A percentile compares a stretch with the other conserved stretches of the same genome.
Evolutionary conservation across 2,329 filamentous ascomycete species (phyloP).

Genomic region (Apiospora sp.): DNA sequence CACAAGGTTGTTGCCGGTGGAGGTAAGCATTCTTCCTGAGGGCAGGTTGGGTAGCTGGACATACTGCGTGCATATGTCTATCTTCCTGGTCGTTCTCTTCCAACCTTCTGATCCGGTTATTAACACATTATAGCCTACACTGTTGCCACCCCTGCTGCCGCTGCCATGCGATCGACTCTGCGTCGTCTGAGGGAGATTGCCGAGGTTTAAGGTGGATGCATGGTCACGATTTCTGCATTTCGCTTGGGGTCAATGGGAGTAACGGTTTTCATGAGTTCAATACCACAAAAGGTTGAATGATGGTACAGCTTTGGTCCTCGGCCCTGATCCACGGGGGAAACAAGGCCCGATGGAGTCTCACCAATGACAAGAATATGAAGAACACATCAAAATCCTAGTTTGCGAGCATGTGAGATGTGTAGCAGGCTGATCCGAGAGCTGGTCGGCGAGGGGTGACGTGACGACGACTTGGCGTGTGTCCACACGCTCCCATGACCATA

Average conservation of each 20-base stretch:
- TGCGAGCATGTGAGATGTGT: slow-evolving; percentile 6
- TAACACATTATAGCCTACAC: slow-evolving; percentile 27
- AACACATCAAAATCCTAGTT: slow-evolving; percentile 12
- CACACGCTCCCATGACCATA: background rate
- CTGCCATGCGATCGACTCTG: slow-evolving; percentile 94
- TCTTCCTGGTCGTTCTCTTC: background rate
- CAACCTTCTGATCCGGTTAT: background rate
- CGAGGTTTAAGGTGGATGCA: slow-evolving; percentile 75
- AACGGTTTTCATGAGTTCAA: slow-evolving; percentile 39
- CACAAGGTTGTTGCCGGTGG: slow-evolving; percentile 93
- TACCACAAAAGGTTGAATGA: slow-evolving; percentile 37
- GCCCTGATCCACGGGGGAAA: slow-evolving; percentile 32
- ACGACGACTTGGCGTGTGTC: background rate
- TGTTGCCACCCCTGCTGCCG: slow-evolving; percentile 85
- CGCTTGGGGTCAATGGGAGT: slow-evolving; percentile 41
- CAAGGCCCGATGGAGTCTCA: slow-evolving; percentile 35
- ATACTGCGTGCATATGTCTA: background rate
- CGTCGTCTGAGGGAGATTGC: slow-evolving; percentile 97
- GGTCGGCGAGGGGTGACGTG: background rate
- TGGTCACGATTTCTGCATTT: slow-evolving; percentile 39
- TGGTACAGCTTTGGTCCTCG: slow-evolving; percentile 33
- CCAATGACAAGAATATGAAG: slow-evolving; percentile 32
- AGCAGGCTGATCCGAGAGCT: background rate
- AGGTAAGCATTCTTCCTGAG: slow-evolving; percentile 87
- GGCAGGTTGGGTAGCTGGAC: background rate